Evolutionary conservation across 805 yeast species (phyloP), one percentile per base, ranked within the genome.

Genomic region (Zygosaccharomyces bisporus): DNA sequence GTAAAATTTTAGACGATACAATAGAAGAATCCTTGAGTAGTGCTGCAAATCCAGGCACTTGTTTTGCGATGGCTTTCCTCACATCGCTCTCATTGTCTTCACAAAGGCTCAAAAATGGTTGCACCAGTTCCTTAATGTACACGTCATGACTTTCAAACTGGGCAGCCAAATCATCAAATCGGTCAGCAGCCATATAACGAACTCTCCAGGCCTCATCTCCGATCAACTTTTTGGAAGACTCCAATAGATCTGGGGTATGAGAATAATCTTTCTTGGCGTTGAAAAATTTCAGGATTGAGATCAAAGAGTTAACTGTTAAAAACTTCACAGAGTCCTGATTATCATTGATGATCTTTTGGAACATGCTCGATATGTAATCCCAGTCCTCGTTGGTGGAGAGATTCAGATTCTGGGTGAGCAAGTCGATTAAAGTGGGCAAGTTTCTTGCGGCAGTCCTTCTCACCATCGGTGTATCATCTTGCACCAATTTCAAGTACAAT

Each of bases 381-480:
- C 90, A 83, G 60, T 84, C 88, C 47, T 77, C 74, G 52, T 78
- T 80, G 23, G 69, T 69, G 12, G 74, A 67, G 9, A 66, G 53
- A 13, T 69, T 72, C 45, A 77, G 70, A 18, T 71, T 66, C 38
- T 73, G 73, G 12, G 74, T 70, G 45, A 84, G 73, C 41, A 78
- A 68, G 52, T 81, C 79, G 51, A 91, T 79, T 44, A 91, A 69
- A 29, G 66, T 71, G 2, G 99, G 96, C 54, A 93, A 75, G 58
- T 84, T 79, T 33, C 79, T 79, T 5, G 95, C 98, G 12, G 97
- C 95, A 7, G 96, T 85, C 62, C 97, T 82, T 67, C 96, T 81
- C 16, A 93, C 98, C 96, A 93, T 89, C 49, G 99, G 99, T 14
- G 95, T 86, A 47, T 93, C 99, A 65, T 93, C 98, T 52, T 76